Evolutionary conservation across 768 basidiomycete species (phyloP).

Genomic region (Phaeotremella skinneri): DNA sequence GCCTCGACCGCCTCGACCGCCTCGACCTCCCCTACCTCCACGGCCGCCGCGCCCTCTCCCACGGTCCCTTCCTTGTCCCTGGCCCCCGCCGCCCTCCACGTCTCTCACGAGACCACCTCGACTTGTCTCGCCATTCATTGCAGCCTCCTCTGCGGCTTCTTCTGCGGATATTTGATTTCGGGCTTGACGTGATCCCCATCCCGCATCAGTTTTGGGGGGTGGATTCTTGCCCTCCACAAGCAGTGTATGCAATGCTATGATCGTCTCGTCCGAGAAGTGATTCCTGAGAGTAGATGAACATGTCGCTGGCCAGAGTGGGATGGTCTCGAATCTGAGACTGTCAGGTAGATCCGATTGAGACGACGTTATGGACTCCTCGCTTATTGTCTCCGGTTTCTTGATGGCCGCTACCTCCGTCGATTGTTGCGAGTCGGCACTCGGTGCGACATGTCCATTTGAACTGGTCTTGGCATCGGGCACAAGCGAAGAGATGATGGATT

Average conservation of each 20-base stretch:
- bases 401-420: background rate
- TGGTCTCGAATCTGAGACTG: constrained; percentile 30
- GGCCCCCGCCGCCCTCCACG: constrained; percentile 13
- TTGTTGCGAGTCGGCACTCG: constrained; percentile 1
- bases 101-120: background rate
- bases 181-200: constrained; percentile 59
- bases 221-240: constrained; percentile 78
- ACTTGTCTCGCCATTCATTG: constrained; percentile 27
- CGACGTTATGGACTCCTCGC: constrained; percentile 29
- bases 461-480: constrained; percentile 23
- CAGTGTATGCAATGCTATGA: constrained; percentile 67
- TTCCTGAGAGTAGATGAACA: constrained; percentile 57
- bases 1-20: constrained; percentile 25
- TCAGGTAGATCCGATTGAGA: constrained; percentile 33
- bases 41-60: constrained; percentile 39
- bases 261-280: constrained; percentile 64
- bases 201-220: constrained; percentile 68
- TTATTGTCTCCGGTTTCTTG: constrained; percentile 52
- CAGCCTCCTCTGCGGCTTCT: constrained; percentile 31
- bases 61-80: constrained; percentile 46
- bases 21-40: constrained; percentile 33
- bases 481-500: constrained; percentile 32
- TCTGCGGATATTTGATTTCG: constrained; percentile 24
- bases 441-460: constrained; percentile 15
- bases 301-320: constrained; percentile 26